These are phyloP conservation scores for Stephanodiscus triporus DNA, from an alignment of 108 stramenopile species.

Conservation along the genomic window DNA sequence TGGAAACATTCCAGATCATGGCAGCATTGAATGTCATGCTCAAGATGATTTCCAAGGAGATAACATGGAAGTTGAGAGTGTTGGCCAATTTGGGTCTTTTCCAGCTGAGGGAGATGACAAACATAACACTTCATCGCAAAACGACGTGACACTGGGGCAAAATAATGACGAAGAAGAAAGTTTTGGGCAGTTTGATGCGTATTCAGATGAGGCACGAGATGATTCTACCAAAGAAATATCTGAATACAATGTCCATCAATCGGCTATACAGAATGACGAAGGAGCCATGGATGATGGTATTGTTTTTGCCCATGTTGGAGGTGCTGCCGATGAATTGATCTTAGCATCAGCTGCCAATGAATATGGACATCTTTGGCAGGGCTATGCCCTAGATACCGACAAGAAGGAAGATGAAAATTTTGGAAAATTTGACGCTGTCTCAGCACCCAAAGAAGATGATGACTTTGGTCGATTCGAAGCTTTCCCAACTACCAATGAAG, in stretches of 20 bases:
- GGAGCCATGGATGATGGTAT: neutral
- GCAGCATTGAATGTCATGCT: neutral
- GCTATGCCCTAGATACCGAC: neutral
- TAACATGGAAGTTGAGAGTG: neutral
- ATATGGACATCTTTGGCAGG: neutral
- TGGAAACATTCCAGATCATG: neutral
- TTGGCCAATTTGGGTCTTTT: constrained; percentile 1
- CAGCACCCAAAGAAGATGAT: neutral
- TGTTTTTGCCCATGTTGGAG: neutral
- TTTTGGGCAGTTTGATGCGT: constrained; percentile 7
- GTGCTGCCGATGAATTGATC: neutral
- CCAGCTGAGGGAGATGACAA: neutral
- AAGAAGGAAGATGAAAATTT: constrained; percentile 26
- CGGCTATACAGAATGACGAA: neutral
- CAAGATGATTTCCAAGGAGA: neutral
- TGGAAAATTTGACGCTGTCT: constrained; percentile 28
- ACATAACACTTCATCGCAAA: neutral
- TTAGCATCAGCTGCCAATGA: neutral
- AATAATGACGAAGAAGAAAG: neutral
- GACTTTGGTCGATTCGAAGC: constrained; percentile 7
- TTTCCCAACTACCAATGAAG: neutral
- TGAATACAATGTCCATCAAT: neutral
- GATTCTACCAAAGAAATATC: constrained; percentile 2
- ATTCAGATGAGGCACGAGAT: neutral
- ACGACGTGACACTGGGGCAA: neutral